A percentile compares a stretch with the other conserved stretches of the same genome.
These are phyloP conservation scores for Diaporthe australafricana DNA, from an alignment of 2,329 filamentous ascomycete species.

Conservation along the genomic window DNA sequence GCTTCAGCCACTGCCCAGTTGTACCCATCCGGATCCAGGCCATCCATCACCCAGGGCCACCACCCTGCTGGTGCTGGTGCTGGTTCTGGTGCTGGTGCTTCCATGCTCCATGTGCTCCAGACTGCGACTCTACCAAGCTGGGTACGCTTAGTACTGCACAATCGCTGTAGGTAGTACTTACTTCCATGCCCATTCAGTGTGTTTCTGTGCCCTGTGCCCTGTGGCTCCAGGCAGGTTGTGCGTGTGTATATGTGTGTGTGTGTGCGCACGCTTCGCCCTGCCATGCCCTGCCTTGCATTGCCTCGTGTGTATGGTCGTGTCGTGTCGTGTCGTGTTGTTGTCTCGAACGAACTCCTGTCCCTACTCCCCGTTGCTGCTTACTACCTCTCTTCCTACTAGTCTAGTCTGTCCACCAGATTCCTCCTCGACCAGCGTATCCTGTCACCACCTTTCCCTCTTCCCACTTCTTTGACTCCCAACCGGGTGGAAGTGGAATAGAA, in stretches of 20 bases:
- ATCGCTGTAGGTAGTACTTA: no score
- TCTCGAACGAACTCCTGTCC: conserved; percentile 2
- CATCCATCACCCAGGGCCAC: neutral
- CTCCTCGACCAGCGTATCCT: neutral
- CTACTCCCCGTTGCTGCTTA: neutral
- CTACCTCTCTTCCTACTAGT: conserved; percentile 4
- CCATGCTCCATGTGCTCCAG: neutral
- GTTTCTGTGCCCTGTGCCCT: conserved; percentile 9
- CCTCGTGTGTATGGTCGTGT: conserved; percentile 1
- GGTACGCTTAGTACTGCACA: no score
- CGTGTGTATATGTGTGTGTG: neutral
- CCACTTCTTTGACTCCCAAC: conserved; percentile 32
- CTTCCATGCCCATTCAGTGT: neutral
- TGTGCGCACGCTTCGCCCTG: neutral
- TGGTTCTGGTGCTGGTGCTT: neutral
- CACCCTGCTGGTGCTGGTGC: neutral
- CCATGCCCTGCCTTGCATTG: neutral
- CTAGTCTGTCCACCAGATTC: conserved; percentile 3
- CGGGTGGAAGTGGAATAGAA: conserved; percentile 29
- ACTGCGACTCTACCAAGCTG: no score
- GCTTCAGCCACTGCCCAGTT: conserved; percentile 19
- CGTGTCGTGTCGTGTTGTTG: conserved; percentile 16
- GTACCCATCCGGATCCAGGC: conserved; percentile 10
- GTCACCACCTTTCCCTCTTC: conserved; percentile 31
- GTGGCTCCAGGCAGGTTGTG: neutral